A percentile compares a stretch with the other conserved stretches of the same genome.
Conservation (phyloP, 2,329 filamentous ascomycete genomes). For the Immersiporthe knoxdaviesiana region DNA sequence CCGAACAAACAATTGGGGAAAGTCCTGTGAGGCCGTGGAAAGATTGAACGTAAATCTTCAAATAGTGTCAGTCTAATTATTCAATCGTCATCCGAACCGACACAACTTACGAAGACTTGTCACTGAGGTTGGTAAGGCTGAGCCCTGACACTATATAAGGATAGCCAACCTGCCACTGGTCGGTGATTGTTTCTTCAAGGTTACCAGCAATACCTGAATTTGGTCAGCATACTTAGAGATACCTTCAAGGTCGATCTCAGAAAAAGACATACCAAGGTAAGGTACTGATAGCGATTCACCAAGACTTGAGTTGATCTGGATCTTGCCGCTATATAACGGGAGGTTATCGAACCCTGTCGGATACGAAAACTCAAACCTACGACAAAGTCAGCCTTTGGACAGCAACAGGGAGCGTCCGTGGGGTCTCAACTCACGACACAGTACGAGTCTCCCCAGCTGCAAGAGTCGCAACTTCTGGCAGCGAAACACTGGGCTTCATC, state of each 20-base stretch:
- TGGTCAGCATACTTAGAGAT: neutral
- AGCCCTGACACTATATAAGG: conserved; percentile 24
- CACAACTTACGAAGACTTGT: conserved; percentile 31
- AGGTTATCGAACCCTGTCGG: conserved; percentile 36
- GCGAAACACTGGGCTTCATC: conserved; percentile 15
- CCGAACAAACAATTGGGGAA: conserved; percentile 32
- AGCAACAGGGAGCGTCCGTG: neutral
- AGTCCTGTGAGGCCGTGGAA: conserved; percentile 32
- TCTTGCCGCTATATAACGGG: conserved; percentile 42
- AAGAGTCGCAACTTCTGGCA: conserved; percentile 16
- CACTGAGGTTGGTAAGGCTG: conserved; percentile 7
- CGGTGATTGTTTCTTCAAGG: neutral
- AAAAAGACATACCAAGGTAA: conserved; percentile 35
- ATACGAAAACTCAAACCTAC: conserved; percentile 32
- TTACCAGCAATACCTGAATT: neutral
- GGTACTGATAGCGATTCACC: conserved; percentile 40
- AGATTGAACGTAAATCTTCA: conserved; percentile 37
- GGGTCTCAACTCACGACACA: neutral
- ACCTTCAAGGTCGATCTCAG: too few relatives aligned
- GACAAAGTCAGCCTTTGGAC: neutral
- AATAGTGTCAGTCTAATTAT: neutral
- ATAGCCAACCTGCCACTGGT: conserved; percentile 23
- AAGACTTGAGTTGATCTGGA: conserved; percentile 38
- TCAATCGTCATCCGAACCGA: neutral
- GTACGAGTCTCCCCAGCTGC: conserved; percentile 19